phyloP scores from a whole-genome alignment of 2,329 filamentous ascomycete species.

The Fonsecaea monophora region DNA sequence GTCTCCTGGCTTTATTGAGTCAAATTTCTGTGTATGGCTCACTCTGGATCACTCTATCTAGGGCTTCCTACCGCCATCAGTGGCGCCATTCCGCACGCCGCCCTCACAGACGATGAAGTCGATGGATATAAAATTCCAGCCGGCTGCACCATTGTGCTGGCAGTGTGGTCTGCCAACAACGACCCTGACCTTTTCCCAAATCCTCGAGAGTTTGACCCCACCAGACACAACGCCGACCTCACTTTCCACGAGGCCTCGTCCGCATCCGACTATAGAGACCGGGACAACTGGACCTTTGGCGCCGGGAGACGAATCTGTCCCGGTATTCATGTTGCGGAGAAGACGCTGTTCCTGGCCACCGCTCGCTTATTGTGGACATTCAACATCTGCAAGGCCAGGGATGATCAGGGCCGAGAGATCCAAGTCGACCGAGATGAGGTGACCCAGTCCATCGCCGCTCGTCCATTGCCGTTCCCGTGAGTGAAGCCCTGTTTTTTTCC shows the following conservation, averaged over 20 bases:
- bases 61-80: constrained; percentile 49
- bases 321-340: constrained; percentile 59
- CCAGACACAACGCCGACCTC: constrained; percentile 42
- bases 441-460: constrained; percentile 50
- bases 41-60: background rate
- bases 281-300: constrained; percentile 41
- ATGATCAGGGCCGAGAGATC: constrained; percentile 43
- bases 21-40: background rate
- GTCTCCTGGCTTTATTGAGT: too few relatives aligned
- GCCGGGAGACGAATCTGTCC: constrained; percentile 56
- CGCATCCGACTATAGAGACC: constrained; percentile 33
- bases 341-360: constrained; percentile 57
- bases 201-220: constrained; percentile 43
- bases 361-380: constrained; percentile 60
- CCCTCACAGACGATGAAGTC: constrained; percentile 34
- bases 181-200: constrained; percentile 41
- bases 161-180: constrained; percentile 41
- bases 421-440: constrained; percentile 49
- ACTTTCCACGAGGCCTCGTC: constrained; percentile 43
- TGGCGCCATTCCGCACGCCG: constrained; percentile 33
- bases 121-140: constrained; percentile 35
- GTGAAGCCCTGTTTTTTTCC: background rate
- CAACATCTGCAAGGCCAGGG: constrained; percentile 25
- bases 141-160: constrained; percentile 35
- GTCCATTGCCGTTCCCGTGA: constrained; percentile 3